Conservation (phyloP, 1,284 basidiomycete genomes). For the Leccinum variabile region DNA sequence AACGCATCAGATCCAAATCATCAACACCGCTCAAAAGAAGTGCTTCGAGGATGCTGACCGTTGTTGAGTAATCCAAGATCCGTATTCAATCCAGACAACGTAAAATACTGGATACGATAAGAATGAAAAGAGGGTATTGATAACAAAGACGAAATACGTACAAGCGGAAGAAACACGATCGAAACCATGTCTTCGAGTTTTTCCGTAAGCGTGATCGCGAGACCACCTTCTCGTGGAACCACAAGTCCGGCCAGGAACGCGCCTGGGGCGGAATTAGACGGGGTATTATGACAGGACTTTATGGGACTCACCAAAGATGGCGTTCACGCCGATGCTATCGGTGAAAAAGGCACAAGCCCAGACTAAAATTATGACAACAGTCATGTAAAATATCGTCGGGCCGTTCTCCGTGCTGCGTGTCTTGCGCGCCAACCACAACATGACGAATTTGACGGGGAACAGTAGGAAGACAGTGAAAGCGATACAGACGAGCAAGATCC, state of each 20-base stretch:
- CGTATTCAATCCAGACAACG: constrained; percentile 84
- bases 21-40: constrained; percentile 27
- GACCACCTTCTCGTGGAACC: constrained; percentile 86
- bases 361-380: constrained; percentile 72
- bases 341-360: constrained; percentile 91
- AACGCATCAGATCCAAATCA: neutral
- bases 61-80: constrained; percentile 80
- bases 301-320: constrained; percentile 68
- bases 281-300: constrained; percentile 32
- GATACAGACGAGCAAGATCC: constrained; percentile 77
- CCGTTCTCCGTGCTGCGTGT: constrained; percentile 82
- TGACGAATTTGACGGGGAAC: constrained; percentile 61
- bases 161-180: constrained; percentile 85
- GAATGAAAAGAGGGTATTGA: neutral
- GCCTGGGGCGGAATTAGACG: constrained; percentile 43
- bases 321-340: constrained; percentile 90
- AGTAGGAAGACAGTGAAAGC: constrained; percentile 83
- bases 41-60: constrained; percentile 37
- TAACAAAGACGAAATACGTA: constrained; percentile 35
- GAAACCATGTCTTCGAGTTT: constrained; percentile 83
- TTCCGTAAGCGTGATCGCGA: constrained; percentile 76
- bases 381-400: constrained; percentile 81
- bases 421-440: constrained; percentile 71
- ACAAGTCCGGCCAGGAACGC: constrained; percentile 89
- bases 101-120: constrained; percentile 66